phyloP scores from a whole-genome alignment of 1,284 basidiomycete species.

The Trichosporon ovoides region DNA sequence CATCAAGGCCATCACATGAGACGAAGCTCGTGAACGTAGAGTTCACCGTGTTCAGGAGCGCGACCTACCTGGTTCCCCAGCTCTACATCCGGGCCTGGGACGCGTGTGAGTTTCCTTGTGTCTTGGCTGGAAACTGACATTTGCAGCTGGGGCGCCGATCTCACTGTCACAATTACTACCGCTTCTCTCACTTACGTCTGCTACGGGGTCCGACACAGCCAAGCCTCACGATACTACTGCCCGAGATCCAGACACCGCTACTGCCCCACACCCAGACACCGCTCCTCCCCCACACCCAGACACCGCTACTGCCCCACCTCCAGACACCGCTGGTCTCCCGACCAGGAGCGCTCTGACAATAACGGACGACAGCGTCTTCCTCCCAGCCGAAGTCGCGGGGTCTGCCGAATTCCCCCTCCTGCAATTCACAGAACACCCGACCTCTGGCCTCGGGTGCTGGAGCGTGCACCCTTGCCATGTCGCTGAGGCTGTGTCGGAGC shows the following conservation, averaged over 20 bases:
- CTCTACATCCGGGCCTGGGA: conserved; percentile 34
- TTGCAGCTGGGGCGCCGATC: conserved; percentile 29
- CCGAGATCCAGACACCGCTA: no score
- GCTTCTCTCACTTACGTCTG: conserved; percentile 9
- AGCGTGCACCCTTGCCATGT: conserved; percentile 36
- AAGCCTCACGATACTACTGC: no score
- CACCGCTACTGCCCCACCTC: no score
- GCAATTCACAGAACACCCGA: conserved; percentile 30
- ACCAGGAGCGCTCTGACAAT: no score
- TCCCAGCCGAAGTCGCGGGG: conserved; percentile 11
- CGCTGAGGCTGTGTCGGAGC: conserved; percentile 25
- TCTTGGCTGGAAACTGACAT: neutral
- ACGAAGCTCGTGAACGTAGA: conserved; percentile 20
- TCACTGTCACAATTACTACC: conserved; percentile 14
- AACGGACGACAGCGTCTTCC: conserved; percentile 15
- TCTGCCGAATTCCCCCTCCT: conserved; percentile 30
- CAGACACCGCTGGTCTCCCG: no score
- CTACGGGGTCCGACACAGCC: no score
- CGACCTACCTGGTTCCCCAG: conserved; percentile 31
- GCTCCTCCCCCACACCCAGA: no score
- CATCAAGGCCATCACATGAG: neutral
- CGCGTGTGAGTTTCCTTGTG: conserved; percentile 24
- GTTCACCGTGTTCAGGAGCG: conserved; percentile 26
- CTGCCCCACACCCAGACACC: no score
- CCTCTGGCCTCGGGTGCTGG: conserved; percentile 28